Evolutionary conservation across 441 rosid genomes (phyloP).

Genomic region (Sinapis alba): DNA sequence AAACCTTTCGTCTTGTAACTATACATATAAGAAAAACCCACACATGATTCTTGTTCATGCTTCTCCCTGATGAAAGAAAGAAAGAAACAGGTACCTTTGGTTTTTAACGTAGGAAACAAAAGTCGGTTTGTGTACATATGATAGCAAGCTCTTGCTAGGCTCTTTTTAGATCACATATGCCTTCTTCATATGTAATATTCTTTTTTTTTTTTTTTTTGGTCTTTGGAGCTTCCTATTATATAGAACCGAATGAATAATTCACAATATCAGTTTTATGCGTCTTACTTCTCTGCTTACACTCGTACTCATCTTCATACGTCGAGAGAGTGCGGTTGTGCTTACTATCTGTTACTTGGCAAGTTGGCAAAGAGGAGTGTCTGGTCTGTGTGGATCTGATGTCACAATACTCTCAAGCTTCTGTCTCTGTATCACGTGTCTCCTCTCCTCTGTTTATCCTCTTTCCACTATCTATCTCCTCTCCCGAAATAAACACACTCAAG

Average conservation of each 20-base stretch:
- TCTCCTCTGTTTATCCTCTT: constrained; percentile 10
- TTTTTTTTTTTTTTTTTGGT: constrained; percentile 3
- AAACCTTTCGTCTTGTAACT: constrained; percentile 2
- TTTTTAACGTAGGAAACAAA: constrained; percentile 30
- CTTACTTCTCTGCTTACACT: neutral
- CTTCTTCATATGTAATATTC: constrained; percentile 16
- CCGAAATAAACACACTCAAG: constrained; percentile 23
- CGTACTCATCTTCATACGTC: constrained; percentile 1
- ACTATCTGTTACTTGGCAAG: constrained; percentile 14
- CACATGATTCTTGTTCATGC: neutral
- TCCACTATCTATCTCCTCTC: constrained; percentile 31
- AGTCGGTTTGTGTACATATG: constrained; percentile 34
- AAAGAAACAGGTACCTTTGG: constrained; percentile 16
- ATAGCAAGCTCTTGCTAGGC: constrained; percentile 26
- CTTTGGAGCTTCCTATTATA: neutral
- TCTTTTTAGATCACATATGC: constrained; percentile 30
- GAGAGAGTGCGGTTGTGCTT: constrained; percentile 10
- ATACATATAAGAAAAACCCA: neutral
- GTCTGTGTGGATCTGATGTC: constrained; percentile 32
- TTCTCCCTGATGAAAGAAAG: constrained; percentile 9
- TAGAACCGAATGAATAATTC: constrained; percentile 22
- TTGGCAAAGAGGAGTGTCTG: constrained; percentile 27
- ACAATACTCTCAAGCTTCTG: constrained; percentile 25
- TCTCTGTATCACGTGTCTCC: constrained; percentile 33
- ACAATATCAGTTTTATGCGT: neutral